phyloP scores from a whole-genome alignment of 2,329 filamentous ascomycete species.

The Neurospora crassa region DNA sequence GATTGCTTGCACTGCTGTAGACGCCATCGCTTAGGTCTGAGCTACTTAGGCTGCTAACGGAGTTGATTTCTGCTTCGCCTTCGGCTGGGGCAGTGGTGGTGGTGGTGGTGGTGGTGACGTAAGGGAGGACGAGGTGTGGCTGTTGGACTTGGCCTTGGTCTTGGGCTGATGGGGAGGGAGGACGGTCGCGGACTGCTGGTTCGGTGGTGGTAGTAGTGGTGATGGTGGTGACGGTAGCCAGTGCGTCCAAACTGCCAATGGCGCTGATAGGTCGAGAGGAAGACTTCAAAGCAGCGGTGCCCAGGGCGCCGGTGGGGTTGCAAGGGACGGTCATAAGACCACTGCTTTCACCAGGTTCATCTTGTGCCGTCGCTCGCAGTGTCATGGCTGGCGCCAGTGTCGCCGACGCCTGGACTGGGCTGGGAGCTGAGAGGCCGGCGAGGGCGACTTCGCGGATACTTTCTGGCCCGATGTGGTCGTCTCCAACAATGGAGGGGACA shows the following conservation, averaged over 20 bases:
- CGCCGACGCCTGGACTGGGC: background rate
- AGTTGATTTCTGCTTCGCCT: constrained; percentile 2
- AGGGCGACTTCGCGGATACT: constrained; percentile 27
- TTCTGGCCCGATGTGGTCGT: constrained; percentile 10
- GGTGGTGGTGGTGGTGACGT: background rate
- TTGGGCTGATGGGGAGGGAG: background rate
- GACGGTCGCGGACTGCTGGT: background rate
- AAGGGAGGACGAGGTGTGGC: background rate
- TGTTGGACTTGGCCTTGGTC: background rate
- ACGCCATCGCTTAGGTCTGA: background rate
- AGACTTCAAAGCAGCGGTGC: background rate
- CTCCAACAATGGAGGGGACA: background rate
- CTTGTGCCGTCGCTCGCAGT: background rate
- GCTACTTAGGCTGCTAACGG: constrained; percentile 16
- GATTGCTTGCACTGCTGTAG: background rate
- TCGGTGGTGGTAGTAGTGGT: background rate
- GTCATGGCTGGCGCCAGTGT: background rate
- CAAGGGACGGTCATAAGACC: background rate
- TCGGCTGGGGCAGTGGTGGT: background rate
- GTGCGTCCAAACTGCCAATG: background rate
- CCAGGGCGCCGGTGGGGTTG: background rate
- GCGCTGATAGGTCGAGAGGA: background rate
- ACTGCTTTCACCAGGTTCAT: constrained; percentile 10
- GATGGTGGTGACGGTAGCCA: background rate
- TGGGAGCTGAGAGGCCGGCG: constrained; percentile 12